Evolutionary conservation across 495 filamentous ascomycete species (phyloP).

Genomic region (Trichoderma parareesei): DNA sequence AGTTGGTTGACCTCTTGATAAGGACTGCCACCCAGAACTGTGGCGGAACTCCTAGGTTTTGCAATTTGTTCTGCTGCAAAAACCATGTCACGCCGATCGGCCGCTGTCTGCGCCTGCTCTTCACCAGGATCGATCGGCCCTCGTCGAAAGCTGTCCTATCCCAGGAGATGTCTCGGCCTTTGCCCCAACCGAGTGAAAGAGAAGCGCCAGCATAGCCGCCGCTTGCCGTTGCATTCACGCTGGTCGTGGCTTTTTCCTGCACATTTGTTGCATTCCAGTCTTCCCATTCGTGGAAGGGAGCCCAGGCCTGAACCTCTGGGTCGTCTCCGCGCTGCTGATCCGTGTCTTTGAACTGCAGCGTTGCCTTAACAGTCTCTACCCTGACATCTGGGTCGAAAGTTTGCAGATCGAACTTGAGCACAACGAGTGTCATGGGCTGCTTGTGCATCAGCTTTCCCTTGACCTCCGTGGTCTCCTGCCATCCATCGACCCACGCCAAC

Average conservation of each 20-base stretch:
- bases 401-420: neutral
- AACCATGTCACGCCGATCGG: neutral
- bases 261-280: neutral
- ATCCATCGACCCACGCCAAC: slow-evolving; percentile 4
- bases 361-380: no score
- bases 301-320: neutral
- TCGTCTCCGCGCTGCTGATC: neutral
- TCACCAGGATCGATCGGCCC: neutral
- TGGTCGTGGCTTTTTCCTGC: neutral
- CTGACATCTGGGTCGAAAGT: neutral
- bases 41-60: neutral
- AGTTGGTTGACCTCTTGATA: neutral
- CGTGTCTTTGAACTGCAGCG: neutral
- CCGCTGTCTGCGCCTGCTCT: neutral
- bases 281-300: neutral
- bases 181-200: neutral
- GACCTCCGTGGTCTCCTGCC: neutral
- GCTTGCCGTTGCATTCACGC: no score
- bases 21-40: slow-evolving; percentile 2
- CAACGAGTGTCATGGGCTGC: neutral
- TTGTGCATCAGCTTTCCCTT: neutral
- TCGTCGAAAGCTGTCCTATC: neutral
- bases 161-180: neutral
- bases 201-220: neutral
- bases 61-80: neutral